Evolutionary conservation across 805 yeast species (phyloP), one percentile per base, ranked within the genome.

Genomic region (Cyberlindnera sargentensis): DNA sequence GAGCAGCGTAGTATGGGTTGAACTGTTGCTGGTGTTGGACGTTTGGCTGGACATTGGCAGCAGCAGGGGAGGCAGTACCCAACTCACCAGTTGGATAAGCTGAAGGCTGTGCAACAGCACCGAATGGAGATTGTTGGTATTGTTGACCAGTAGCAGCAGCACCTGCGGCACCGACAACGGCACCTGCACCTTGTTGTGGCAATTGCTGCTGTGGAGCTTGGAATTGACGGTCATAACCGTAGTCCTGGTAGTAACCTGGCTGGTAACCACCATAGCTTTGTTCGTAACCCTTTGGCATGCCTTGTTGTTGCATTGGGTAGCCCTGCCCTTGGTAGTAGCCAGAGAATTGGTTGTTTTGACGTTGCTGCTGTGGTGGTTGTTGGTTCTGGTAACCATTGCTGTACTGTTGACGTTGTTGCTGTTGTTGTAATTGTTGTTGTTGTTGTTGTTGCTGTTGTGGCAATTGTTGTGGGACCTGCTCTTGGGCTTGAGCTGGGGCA

Each of bases 271-370:
- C 55, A 42, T 48, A 53, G 44, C 39, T 52, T 46, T 61, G 61
- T 37, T 67, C 70, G 39, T 63, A 61, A 41, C 66, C 70, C 45
- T 61, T 55, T 42, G 62, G 58, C 42, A 58, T 55, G 34, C 56
- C 59, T 39, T 46, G 52, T 35, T 41, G 50, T 45, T 49, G 58
- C 20, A 35, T 41, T 42, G 46, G 48, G 37, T 41, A 45, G 28
- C 45, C 46, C 37, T 48, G 51, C 23, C 34, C 35, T 23, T 29
- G 34, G 23, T 40, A 27, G 33, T 39, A 40, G 27, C 40, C 44
- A 34, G 29, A 31, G 36, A 40, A 46, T 34, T 37, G 40, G 39
- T 40, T 40, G 39, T 33, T 35, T 8, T 46, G 44, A 28, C 31
- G 40, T 29, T 36, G 38, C 28, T 40, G 44, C 37, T 43, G 47